A percentile compares a stretch with the other conserved stretches of the same genome.
phyloP scores from a whole-genome alignment of 495 filamentous ascomycete species.

The Penicillium paxilli region DNA sequence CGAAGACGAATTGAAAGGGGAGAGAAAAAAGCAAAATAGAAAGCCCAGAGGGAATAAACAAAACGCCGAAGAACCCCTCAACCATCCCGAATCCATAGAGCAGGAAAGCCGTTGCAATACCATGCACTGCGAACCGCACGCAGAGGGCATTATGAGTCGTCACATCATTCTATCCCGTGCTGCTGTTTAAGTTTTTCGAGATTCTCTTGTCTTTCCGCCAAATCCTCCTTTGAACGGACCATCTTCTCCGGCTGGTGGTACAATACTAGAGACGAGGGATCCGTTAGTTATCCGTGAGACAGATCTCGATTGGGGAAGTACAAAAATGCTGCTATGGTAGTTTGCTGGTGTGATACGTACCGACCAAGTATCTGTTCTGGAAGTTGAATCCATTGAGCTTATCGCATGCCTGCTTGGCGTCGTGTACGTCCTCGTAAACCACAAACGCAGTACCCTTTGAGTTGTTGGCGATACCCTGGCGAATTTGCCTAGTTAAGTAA shows the following conservation, averaged over 20 bases:
- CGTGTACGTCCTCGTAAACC: slow-evolving; percentile 98
- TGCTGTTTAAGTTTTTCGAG: slow-evolving; percentile 97
- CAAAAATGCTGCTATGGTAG: too few relatives aligned
- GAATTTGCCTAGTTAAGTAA: slow-evolving; percentile 80
- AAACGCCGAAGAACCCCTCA: slow-evolving; percentile 49
- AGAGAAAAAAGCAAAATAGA: neutral
- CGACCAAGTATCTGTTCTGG: slow-evolving; percentile 98
- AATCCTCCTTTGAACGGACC: slow-evolving; percentile 86
- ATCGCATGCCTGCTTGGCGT: slow-evolving; percentile 97
- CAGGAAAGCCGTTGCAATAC: slow-evolving; percentile 32
- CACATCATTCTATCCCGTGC: slow-evolving; percentile 92
- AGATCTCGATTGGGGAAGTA: too few relatives aligned
- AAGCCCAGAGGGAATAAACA: slow-evolving; percentile 29
- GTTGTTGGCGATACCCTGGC: slow-evolving; percentile 94
- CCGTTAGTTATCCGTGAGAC: neutral
- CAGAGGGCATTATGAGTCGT: slow-evolving; percentile 41
- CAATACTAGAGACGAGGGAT: slow-evolving; percentile 61
- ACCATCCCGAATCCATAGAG: slow-evolving; percentile 40
- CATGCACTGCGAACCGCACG: slow-evolving; percentile 40
- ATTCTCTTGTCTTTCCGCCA: slow-evolving; percentile 91
- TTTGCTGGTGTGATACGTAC: slow-evolving; percentile 61
- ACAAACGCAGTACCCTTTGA: slow-evolving; percentile 99
- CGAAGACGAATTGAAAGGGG: slow-evolving; percentile 1
- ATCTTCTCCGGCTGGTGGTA: slow-evolving; percentile 99
- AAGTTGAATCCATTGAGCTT: slow-evolving; percentile 99